Base-by-base conservation (phyloP, 306 rosid species). In the Lotus japonicus region DNA sequence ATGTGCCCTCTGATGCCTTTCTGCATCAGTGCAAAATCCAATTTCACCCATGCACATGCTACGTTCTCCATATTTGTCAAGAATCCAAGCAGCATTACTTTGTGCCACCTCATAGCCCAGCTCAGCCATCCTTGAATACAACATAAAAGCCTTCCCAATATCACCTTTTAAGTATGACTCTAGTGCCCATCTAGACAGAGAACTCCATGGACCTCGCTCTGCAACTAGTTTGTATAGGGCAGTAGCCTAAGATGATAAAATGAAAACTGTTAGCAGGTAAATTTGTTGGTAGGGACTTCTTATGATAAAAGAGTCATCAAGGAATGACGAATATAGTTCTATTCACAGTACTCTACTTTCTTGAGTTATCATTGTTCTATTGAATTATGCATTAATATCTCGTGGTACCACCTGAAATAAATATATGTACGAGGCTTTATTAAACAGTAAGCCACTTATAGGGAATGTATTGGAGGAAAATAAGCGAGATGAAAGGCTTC, bases 61-160 rank as follows among this genome's bases (percentile, higher is more conserved):
- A 14, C 80, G 89, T 44, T 90, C 99, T 54, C 89, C 97, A 77
- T 85, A 90, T 82, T 90, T 95, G 84, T 95, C 99, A 49, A 95
- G 96, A 79, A 95, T 95, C 99, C 99, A 95, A 45, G 99, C 99
- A 70, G 99, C 97, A 70, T 95, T 95, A 77, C 99, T 95, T 74
- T 95, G 99, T 16, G 99, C 97, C 60, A 95, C 92, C 80, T 95
- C 99, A 75, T 88, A 95, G 36, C 97, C 99, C 81, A 95, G 82
- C 79, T 95, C 99, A 28, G 97, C 99, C 99, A 95, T 88, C 84
- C 97, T 95, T 56, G 92, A 86, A 65, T 95, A 95, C 87, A 95
- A 72, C 75, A 95, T 74, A 45, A 88, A 88, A 18, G 99, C 97
- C 87, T 82, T 90, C 71, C 99, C 97, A 64, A 95, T 68, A 63